phyloP scores from a whole-genome alignment of 345 rosid genomes.

The Eucalyptus camaldulensis region DNA sequence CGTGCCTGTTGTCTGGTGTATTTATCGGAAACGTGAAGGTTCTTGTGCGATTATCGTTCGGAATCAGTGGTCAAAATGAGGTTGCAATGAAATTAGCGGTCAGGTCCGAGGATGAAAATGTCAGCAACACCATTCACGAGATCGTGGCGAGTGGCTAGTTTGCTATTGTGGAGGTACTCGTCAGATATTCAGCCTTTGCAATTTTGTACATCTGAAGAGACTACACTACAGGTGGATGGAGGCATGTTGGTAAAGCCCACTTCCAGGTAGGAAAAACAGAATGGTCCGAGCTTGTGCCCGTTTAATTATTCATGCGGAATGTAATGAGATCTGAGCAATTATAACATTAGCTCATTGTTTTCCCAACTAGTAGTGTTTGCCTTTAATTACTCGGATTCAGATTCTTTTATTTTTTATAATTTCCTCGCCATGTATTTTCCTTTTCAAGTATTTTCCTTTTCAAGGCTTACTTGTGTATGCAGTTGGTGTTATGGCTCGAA shows the following conservation, averaged over 20 bases:
- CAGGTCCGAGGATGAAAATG: constrained; percentile 68
- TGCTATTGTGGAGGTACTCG: background rate
- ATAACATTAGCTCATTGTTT: background rate
- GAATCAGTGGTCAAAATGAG: constrained; percentile 72
- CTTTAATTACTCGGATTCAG: background rate
- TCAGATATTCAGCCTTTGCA: background rate
- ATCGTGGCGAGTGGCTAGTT: constrained; percentile 66
- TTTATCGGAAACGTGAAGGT: constrained; percentile 81
- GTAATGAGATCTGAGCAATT: background rate
- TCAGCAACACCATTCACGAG: constrained; percentile 79
- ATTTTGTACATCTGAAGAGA: background rate
- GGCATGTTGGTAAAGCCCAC: background rate
- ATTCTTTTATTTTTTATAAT: background rate
- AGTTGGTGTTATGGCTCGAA: background rate
- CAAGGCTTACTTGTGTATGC: background rate
- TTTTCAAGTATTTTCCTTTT: background rate
- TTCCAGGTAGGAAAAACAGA: background rate
- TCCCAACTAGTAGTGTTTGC: background rate
- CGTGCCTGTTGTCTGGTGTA: constrained; percentile 77
- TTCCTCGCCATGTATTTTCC: background rate
- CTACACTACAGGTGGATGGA: background rate
- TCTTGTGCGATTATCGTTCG: constrained; percentile 74
- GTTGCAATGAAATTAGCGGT: constrained; percentile 90
- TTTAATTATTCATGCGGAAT: background rate
- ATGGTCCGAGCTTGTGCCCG: background rate